Percentiles rank a stretch among this genome's conserved stretches.
phyloP scores from a whole-genome alignment of 1,284 basidiomycete species.

The Ganoderma meredithae region DNA sequence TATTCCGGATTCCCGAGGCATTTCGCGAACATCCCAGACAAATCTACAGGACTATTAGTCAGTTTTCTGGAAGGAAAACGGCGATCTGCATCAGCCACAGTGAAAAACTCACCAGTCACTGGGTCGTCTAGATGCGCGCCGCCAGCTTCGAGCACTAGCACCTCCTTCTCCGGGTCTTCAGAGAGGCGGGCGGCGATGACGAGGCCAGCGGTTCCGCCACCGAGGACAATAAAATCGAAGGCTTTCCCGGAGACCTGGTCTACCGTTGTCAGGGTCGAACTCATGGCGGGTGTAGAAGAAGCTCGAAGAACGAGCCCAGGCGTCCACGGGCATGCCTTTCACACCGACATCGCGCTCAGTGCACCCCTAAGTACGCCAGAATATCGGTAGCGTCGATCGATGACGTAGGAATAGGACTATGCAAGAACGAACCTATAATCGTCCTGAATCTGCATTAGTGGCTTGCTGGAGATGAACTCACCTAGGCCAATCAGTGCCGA shows the following conservation, averaged over 20 bases:
- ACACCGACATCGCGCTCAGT: not conserved
- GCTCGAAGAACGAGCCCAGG: not conserved
- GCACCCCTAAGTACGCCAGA: too few relatives aligned
- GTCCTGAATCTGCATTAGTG: too few relatives aligned
- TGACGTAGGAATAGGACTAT: too few relatives aligned
- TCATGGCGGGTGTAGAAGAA: not conserved
- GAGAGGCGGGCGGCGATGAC: slow-evolving; percentile 37
- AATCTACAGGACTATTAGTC: not conserved
- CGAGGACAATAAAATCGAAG: slow-evolving; percentile 10
- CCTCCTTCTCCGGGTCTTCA: slow-evolving; percentile 38
- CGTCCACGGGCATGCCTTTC: not conserved
- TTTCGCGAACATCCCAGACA: slow-evolving; percentile 1
- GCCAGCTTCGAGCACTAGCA: slow-evolving; percentile 51
- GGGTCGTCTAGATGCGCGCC: slow-evolving; percentile 42
- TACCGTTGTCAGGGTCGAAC: not conserved
- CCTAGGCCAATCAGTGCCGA: too few relatives aligned
- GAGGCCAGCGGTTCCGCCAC: slow-evolving; percentile 32
- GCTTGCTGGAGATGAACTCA: too few relatives aligned
- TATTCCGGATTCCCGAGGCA: slow-evolving; percentile 13
- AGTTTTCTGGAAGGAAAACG: too few relatives aligned
- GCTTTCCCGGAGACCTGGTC: slow-evolving; percentile 9
- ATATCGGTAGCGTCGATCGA: too few relatives aligned
- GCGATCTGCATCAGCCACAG: not conserved
- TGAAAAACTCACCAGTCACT: slow-evolving; percentile 33
- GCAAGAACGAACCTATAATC: too few relatives aligned